phyloP scores from a whole-genome alignment of 768 basidiomycete species.

The Termitomyces sp. region DNA sequence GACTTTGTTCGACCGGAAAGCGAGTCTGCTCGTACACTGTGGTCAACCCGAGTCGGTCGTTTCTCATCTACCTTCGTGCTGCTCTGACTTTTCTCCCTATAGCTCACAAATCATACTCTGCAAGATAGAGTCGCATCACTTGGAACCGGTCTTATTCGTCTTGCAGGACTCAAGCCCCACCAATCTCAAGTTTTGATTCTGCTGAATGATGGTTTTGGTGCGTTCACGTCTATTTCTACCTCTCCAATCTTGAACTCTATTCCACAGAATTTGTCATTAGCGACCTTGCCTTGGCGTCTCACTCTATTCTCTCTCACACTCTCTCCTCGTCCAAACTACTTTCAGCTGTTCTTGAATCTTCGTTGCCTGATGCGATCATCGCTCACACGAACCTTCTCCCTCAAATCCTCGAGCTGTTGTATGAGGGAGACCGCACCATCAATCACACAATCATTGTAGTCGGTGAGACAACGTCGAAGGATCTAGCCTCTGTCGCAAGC shows the following conservation, averaged over 20 bases:
- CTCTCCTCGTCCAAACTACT: slow-evolving; percentile 57
- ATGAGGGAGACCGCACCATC: slow-evolving; percentile 45
- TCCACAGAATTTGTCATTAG: slow-evolving; percentile 67
- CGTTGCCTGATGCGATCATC: slow-evolving; percentile 71
- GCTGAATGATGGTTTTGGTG: slow-evolving; percentile 76
- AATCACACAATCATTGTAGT: slow-evolving; percentile 65
- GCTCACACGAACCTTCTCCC: slow-evolving; percentile 62
- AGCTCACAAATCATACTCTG: slow-evolving; percentile 74
- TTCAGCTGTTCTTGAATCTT: slow-evolving; percentile 53
- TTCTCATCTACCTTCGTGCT: neutral
- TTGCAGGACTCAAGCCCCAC: slow-evolving; percentile 47
- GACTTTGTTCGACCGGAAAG: slow-evolving; percentile 66
- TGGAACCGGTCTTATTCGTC: slow-evolving; percentile 63
- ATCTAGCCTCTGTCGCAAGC: slow-evolving; percentile 40
- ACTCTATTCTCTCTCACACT: slow-evolving; percentile 65
- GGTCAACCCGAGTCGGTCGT: slow-evolving; percentile 63
- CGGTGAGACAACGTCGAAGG: slow-evolving; percentile 49
- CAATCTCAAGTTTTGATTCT: slow-evolving; percentile 70
- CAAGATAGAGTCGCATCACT: slow-evolving; percentile 67
- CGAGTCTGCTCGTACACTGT: slow-evolving; percentile 66
- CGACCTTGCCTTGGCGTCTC: slow-evolving; percentile 72
- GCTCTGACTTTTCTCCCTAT: slow-evolving; percentile 1
- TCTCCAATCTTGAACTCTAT: neutral
- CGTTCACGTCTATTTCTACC: slow-evolving; percentile 9
- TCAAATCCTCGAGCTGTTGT: slow-evolving; percentile 65